Evolutionary conservation across 2,329 filamentous ascomycete genomes (phyloP).

Genomic region (Penicillium sp.): DNA sequence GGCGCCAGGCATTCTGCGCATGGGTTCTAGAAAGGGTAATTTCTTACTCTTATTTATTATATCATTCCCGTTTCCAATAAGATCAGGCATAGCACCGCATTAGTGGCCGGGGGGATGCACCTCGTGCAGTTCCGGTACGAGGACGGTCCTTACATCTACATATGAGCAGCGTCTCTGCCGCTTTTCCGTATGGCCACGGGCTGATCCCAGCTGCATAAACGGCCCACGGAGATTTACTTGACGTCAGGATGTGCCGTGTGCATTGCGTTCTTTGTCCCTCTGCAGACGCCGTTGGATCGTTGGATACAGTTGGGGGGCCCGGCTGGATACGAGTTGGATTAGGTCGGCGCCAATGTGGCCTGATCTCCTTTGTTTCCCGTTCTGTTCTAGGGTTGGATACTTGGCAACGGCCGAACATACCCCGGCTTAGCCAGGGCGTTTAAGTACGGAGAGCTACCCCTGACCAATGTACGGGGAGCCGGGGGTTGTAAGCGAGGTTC

Average conservation of each 20-base stretch:
- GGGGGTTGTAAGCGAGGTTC: too few relatives aligned
- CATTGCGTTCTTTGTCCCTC: conserved; percentile 9
- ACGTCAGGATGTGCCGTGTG: conserved; percentile 18
- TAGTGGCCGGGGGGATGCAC: conserved; percentile 37
- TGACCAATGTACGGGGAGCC: too few relatives aligned
- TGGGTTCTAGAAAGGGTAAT: conserved; percentile 23
- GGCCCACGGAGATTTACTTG: conserved; percentile 14
- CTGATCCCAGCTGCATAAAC: conserved; percentile 23
- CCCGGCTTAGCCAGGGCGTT: too few relatives aligned
- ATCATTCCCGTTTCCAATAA: neutral
- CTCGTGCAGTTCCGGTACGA: conserved; percentile 27
- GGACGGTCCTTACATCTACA: conserved; percentile 13
- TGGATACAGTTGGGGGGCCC: too few relatives aligned
- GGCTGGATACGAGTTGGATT: neutral
- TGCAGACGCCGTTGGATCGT: conserved; percentile 1
- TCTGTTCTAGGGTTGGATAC: neutral
- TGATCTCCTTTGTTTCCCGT: neutral
- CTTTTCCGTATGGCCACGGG: conserved; percentile 9
- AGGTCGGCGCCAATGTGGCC: neutral
- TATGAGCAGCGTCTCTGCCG: conserved; percentile 7
- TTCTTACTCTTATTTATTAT: neutral
- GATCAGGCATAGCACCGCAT: conserved; percentile 21
- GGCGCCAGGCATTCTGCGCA: conserved; percentile 8
- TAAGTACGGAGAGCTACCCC: too few relatives aligned
- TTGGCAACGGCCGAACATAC: too few relatives aligned